These are phyloP conservation scores for Stachybotrys elegans DNA, from an alignment of 2,329 filamentous ascomycete genomes.

Conservation along the genomic window DNA sequence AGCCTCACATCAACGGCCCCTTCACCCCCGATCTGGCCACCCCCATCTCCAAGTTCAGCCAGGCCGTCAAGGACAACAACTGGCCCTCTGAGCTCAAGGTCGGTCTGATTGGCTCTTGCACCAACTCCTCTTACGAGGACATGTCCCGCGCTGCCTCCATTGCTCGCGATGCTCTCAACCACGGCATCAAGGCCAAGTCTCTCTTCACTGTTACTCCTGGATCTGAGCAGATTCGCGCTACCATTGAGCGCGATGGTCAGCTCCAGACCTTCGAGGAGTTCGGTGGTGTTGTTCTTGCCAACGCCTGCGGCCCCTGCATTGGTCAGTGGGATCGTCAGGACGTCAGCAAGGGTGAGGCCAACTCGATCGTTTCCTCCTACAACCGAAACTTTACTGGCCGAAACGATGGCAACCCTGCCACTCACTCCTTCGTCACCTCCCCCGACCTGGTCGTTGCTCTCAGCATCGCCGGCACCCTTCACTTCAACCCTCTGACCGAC, in stretches of 20 bases:
- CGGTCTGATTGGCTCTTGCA: conserved; percentile 94
- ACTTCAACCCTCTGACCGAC: conserved; percentile 95
- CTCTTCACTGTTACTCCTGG: conserved; percentile 96
- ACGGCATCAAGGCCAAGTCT: conserved; percentile 83
- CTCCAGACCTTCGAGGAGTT: conserved; percentile 80
- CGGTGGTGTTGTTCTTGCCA: conserved; percentile 85
- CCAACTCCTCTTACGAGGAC: conserved; percentile 97
- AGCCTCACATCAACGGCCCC: conserved; percentile 95
- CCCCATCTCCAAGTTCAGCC: conserved; percentile 83
- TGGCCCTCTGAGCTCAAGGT: conserved; percentile 93
- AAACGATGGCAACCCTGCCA: conserved; percentile 93
- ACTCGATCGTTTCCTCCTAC: conserved; percentile 98
- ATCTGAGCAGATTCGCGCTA: conserved; percentile 94
- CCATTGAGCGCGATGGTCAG: conserved; percentile 82
- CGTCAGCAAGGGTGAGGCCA: conserved; percentile 89
- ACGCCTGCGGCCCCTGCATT: conserved; percentile 91
- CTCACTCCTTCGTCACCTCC: conserved; percentile 88
- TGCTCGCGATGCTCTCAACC: conserved; percentile 82
- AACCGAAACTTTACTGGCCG: conserved; percentile 99
- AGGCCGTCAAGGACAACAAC: conserved; percentile 73
- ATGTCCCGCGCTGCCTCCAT: conserved; percentile 95
- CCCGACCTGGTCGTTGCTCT: conserved; percentile 86
- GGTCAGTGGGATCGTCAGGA: conserved; percentile 94
- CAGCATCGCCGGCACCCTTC: conserved; percentile 74
- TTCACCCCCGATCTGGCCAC: conserved; percentile 95